Conservation (phyloP, 352 stramenopile genomes). For the Phytopythium vexans region DNA sequence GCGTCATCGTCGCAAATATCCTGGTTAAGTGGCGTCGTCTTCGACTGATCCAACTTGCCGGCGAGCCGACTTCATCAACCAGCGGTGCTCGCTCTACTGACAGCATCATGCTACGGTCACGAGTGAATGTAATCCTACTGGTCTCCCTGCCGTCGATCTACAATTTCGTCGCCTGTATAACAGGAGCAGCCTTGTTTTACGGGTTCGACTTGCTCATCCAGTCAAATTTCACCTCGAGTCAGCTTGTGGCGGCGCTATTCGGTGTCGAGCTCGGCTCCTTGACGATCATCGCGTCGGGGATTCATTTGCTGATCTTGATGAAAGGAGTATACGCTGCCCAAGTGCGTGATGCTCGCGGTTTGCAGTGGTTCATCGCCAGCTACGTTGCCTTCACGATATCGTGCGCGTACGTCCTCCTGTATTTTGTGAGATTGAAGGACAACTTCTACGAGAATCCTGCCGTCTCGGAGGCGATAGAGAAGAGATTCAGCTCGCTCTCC, state of each 20-base stretch:
- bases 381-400: slow-evolving; percentile 29
- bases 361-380: slow-evolving; percentile 29
- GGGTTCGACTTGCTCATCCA: slow-evolving; percentile 41
- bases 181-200: slow-evolving; percentile 22
- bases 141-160: slow-evolving; percentile 38
- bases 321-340: slow-evolving; percentile 23
- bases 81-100: slow-evolving; percentile 10
- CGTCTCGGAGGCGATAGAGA: slow-evolving; percentile 27
- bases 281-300: slow-evolving; percentile 6
- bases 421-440: slow-evolving; percentile 21
- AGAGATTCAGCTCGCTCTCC: slow-evolving; percentile 25
- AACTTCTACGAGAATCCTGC: slow-evolving; percentile 35
- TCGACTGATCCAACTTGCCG: slow-evolving; percentile 34
- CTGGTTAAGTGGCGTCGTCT: slow-evolving; percentile 50
- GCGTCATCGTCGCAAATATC: slow-evolving; percentile 36
- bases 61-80: slow-evolving; percentile 11
- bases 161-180: slow-evolving; percentile 19
- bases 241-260: slow-evolving; percentile 31
- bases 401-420: slow-evolving; percentile 22
- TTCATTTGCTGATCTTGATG: slow-evolving; percentile 28
- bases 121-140: slow-evolving; percentile 26
- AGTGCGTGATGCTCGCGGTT: slow-evolving; percentile 19
- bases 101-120: slow-evolving; percentile 25
- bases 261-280: slow-evolving; percentile 33
- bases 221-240: slow-evolving; percentile 29